Conservation (phyloP, 805 yeast genomes). For the Candida sithepensis region DNA sequence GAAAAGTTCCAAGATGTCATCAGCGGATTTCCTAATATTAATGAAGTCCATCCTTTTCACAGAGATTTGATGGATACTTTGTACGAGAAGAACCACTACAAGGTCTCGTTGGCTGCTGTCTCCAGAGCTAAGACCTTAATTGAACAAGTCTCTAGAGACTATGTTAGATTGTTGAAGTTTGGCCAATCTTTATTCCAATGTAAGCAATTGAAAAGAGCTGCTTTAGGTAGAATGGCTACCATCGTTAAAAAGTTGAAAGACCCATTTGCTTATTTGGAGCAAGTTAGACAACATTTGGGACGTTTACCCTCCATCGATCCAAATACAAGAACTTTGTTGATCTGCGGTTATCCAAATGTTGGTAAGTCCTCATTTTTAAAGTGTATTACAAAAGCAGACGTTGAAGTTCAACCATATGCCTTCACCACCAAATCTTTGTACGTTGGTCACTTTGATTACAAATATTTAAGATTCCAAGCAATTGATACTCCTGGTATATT, state of each 20-base stretch:
- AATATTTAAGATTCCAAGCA: constrained; percentile 96
- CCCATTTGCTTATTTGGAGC: constrained; percentile 89
- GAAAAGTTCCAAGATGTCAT: constrained; percentile 88
- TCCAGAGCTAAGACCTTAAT: constrained; percentile 90
- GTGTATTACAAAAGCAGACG: constrained; percentile 96
- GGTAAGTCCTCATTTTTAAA: constrained; percentile 95
- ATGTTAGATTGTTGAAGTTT: constrained; percentile 87
- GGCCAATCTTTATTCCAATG: constrained; percentile 98
- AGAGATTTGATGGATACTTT: constrained; percentile 96
- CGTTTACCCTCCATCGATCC: constrained; percentile 98
- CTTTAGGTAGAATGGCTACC: constrained; percentile 99
- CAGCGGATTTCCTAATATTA: constrained; percentile 90
- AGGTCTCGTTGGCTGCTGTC: constrained; percentile 91
- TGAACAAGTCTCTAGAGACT: constrained; percentile 96
- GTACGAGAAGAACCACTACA: constrained; percentile 97
- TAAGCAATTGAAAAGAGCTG: constrained; percentile 97
- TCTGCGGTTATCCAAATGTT: constrained; percentile 98
- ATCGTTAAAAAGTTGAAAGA: constrained; percentile 93
- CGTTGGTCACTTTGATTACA: constrained; percentile 98
- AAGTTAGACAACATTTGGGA: constrained; percentile 98
- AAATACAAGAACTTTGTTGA: constrained; percentile 93
- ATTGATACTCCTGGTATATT: constrained; percentile 98
- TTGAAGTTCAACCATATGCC: constrained; percentile 98
- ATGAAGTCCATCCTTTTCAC: constrained; percentile 98
- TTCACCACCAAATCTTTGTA: constrained; percentile 96